A percentile compares a stretch with the other conserved stretches of the same genome.
phyloP scores from a whole-genome alignment of 371 early-diverging fungal genomes.

The Chytridium lagenaria region DNA sequence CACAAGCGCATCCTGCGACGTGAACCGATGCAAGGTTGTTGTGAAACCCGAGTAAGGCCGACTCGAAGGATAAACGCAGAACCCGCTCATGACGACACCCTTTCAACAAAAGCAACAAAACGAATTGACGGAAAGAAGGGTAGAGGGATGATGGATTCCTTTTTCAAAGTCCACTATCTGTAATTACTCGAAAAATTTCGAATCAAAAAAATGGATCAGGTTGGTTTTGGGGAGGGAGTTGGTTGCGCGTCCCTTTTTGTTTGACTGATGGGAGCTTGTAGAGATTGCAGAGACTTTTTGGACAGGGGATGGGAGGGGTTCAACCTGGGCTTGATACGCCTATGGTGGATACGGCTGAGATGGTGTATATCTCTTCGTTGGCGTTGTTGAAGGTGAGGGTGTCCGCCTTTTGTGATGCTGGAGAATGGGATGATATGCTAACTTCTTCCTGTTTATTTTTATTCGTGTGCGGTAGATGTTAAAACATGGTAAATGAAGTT shows the following conservation, averaged over 20 bases:
- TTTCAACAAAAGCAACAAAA: too few relatives aligned
- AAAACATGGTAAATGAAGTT: slow-evolving; percentile 75
- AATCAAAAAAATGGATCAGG: not conserved
- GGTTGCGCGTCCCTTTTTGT: slow-evolving; percentile 4
- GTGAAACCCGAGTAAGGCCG: slow-evolving; percentile 12
- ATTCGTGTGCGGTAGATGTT: slow-evolving; percentile 70
- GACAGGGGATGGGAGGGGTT: slow-evolving; percentile 33
- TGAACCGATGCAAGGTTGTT: not conserved
- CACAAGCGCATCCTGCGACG: not conserved
- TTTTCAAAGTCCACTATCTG: too few relatives aligned
- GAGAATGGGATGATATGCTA: slow-evolving; percentile 69
- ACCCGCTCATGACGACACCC: too few relatives aligned
- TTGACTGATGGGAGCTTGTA: slow-evolving; percentile 11
- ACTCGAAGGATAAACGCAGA: not conserved
- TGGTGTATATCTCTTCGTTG: slow-evolving; percentile 98
- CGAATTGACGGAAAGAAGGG: too few relatives aligned
- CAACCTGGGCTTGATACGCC: slow-evolving; percentile 87
- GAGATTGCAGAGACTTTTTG: slow-evolving; percentile 51
- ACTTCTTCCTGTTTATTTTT: slow-evolving; percentile 5
- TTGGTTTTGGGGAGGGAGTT: too few relatives aligned
- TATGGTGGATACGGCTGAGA: slow-evolving; percentile 98
- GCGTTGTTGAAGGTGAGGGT: slow-evolving; percentile 93
- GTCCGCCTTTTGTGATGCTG: slow-evolving; percentile 78
- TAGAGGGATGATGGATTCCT: too few relatives aligned
- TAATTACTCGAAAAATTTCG: not conserved